phyloP scores from a whole-genome alignment of 2,329 filamentous ascomycete genomes.

The Trichophyton equinum region DNA sequence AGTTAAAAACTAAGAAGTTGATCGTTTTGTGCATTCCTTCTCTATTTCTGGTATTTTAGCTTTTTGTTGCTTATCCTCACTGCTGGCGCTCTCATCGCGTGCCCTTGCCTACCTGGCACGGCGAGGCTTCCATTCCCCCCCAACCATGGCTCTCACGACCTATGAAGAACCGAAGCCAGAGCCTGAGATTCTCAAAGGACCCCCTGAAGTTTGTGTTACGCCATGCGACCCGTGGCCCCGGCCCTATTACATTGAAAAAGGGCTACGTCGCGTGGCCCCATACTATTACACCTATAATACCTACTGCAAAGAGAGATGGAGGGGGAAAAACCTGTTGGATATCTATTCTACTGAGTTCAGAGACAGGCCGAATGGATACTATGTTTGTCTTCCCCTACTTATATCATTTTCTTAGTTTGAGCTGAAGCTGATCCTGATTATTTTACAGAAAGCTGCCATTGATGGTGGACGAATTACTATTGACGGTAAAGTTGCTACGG shows the following conservation, averaged over 20 bases:
- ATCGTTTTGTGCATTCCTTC: background rate
- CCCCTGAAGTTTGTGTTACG: constrained; percentile 21
- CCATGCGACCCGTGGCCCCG: constrained; percentile 42
- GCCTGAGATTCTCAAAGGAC: constrained; percentile 18
- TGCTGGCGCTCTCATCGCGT: constrained; percentile 29
- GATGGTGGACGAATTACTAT: constrained; percentile 64
- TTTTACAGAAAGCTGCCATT: constrained; percentile 57
- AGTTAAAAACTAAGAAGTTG: background rate
- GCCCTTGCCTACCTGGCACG: constrained; percentile 29
- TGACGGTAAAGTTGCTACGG: constrained; percentile 59
- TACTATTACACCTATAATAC: constrained; percentile 95
- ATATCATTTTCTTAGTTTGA: background rate
- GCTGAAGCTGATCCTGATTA: background rate
- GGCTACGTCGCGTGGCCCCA: constrained; percentile 67
- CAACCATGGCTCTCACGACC: constrained; percentile 28
- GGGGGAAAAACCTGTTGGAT: constrained; percentile 65
- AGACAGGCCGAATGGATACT: constrained; percentile 76
- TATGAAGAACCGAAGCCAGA: constrained; percentile 16
- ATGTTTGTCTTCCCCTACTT: constrained; percentile 39
- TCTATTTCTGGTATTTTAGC: background rate
- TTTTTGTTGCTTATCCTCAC: background rate
- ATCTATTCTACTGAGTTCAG: constrained; percentile 88
- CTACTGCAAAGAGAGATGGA: constrained; percentile 87
- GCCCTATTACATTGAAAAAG: constrained; percentile 75
- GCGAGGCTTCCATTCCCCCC: constrained; percentile 23